Percentiles rank a stretch among this genome's conserved stretches.
Evolutionary conservation across 768 basidiomycete genomes (phyloP).

Genomic region (Tremella yokohamensis): DNA sequence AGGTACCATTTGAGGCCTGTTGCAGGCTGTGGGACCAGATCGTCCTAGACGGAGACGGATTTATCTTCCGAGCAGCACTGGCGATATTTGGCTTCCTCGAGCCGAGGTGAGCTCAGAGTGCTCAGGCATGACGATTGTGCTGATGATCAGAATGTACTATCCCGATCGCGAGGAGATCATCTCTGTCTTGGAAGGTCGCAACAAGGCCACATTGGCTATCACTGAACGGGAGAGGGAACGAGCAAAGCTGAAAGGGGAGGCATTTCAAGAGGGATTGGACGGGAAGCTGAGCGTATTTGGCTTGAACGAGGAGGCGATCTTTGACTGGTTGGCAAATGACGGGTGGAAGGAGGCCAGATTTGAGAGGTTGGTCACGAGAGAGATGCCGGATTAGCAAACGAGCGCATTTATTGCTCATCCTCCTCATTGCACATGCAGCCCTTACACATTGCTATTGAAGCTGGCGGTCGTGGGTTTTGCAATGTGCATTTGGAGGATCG

Average conservation of each 20-base stretch:
- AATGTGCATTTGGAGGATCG: no score
- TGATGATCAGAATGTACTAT: constrained; percentile 37
- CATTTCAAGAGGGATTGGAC: constrained; percentile 29
- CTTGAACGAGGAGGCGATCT: constrained; percentile 41
- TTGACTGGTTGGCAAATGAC: constrained; percentile 42
- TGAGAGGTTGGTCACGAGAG: constrained; percentile 43
- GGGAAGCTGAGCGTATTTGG: constrained; percentile 47
- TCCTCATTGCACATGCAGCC: no score
- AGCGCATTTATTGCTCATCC: no score
- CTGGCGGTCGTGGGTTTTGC: no score
- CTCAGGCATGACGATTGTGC: neutral
- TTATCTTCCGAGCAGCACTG: constrained; percentile 46
- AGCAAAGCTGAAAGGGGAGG: constrained; percentile 42
- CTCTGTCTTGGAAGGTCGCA: constrained; percentile 46
- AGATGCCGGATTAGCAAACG: constrained; percentile 47
- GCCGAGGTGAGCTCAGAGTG: constrained; percentile 33
- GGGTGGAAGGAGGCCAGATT: constrained; percentile 48
- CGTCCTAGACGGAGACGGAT: constrained; percentile 47
- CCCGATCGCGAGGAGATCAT: constrained; percentile 48
- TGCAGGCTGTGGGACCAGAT: constrained; percentile 50
- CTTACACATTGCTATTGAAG: no score
- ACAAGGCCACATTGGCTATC: constrained; percentile 43
- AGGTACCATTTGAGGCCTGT: constrained; percentile 46
- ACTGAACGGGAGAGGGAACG: constrained; percentile 43
- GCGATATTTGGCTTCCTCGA: constrained; percentile 50